phyloP scores from a whole-genome alignment of 768 basidiomycete genomes.

The Xerocomus spinulosus region DNA sequence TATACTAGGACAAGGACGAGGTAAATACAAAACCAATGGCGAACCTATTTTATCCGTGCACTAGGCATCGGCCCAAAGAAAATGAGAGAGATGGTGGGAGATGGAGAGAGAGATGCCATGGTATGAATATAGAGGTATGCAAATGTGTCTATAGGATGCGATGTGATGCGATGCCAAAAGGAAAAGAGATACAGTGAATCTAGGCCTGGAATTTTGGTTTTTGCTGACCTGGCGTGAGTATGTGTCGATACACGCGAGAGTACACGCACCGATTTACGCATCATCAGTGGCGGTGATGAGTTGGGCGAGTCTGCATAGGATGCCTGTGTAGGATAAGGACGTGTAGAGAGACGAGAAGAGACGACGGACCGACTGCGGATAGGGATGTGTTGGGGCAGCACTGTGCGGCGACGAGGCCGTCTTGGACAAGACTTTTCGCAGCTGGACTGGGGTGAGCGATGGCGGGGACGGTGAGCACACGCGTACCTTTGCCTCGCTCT shows the following conservation, averaged over 20 bases:
- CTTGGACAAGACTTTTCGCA: slow-evolving; percentile 62
- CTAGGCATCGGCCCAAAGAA: slow-evolving; percentile 11
- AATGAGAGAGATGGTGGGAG: slow-evolving; percentile 5
- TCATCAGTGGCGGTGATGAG: slow-evolving; percentile 48
- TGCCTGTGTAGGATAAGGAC: slow-evolving; percentile 27
- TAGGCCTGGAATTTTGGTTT: slow-evolving; percentile 36
- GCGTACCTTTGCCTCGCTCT: slow-evolving; percentile 72
- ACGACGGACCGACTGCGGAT: slow-evolving; percentile 38
- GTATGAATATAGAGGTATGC: slow-evolving; percentile 35
- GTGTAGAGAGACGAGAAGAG: background rate
- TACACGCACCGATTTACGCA: slow-evolving; percentile 47
- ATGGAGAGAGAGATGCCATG: slow-evolving; percentile 25
- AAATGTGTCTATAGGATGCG: slow-evolving; percentile 29
- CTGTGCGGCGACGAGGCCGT: slow-evolving; percentile 35
- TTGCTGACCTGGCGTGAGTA: slow-evolving; percentile 16
- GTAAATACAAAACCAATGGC: slow-evolving; percentile 1
- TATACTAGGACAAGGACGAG: background rate
- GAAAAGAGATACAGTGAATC: background rate
- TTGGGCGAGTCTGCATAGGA: slow-evolving; percentile 34
- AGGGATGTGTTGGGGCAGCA: slow-evolving; percentile 30
- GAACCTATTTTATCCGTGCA: background rate
- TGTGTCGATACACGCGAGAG: background rate
- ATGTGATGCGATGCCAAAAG: slow-evolving; percentile 20
- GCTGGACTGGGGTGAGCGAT: slow-evolving; percentile 32
- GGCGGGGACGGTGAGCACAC: background rate